Conservation (phyloP, 192 early-diverging fungal species). For the Coemansia sp. region DNA sequence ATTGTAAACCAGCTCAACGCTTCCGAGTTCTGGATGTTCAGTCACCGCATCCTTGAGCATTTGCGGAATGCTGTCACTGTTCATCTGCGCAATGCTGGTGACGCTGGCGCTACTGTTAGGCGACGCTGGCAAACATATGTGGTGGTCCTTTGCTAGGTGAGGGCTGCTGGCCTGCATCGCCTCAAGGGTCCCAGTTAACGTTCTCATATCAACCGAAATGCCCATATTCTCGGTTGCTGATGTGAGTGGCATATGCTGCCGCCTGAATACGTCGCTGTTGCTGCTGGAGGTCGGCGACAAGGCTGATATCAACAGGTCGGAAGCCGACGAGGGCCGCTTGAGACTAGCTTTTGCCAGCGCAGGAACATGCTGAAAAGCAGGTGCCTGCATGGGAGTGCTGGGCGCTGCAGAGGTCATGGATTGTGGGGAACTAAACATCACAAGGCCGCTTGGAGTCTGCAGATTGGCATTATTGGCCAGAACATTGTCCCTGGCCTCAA, state of each 20-base stretch:
- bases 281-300: background rate
- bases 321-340: conserved; percentile 4
- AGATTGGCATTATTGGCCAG: conserved; percentile 13
- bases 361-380: background rate
- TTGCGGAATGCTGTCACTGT: conserved; percentile 46
- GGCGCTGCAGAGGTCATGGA: conserved; percentile 2
- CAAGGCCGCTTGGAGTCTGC: conserved; percentile 7
- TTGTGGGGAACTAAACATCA: conserved; percentile 8
- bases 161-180: conserved; percentile 23
- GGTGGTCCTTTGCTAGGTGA: conserved; percentile 11
- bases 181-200: background rate
- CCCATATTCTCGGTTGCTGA: background rate
- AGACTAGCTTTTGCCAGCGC: background rate
- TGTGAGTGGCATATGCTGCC: background rate
- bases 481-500: conserved; percentile 7
- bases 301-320: conserved; percentile 1
- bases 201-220: background rate
- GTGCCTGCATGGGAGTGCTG: conserved; percentile 1
- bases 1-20: conserved; percentile 53
- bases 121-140: conserved; percentile 1
- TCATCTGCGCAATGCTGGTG: conserved; percentile 38
- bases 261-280: background rate
- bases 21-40: conserved; percentile 48
- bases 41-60: conserved; percentile 36
- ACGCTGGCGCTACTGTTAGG: conserved; percentile 12